Conservation (phyloP, 1,139 yeast genomes). For the Debaryomyces psychrophilus region DNA sequence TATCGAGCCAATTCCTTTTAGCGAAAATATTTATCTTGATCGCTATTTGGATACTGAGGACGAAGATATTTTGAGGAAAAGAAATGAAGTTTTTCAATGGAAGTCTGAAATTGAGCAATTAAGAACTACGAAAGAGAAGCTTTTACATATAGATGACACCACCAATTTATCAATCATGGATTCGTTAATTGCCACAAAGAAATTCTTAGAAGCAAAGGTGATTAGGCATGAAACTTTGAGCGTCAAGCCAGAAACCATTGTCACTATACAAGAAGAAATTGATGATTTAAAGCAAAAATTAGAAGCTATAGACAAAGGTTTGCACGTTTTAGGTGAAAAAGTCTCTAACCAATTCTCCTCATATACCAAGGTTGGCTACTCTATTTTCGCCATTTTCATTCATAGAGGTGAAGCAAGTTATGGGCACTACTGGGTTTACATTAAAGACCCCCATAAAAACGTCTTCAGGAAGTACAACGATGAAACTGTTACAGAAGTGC, state of each 20-base stretch:
- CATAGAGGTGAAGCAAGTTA: constrained; percentile 95
- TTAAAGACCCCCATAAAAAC: constrained; percentile 68
- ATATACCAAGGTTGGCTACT: constrained; percentile 69
- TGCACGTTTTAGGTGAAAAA: constrained; percentile 45
- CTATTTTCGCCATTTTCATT: constrained; percentile 87
- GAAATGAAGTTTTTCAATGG: constrained; percentile 68
- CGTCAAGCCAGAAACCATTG: constrained; percentile 40
- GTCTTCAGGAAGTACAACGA: constrained; percentile 90
- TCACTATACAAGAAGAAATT: constrained; percentile 37
- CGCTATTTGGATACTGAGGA: constrained; percentile 80
- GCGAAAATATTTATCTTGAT: constrained; percentile 79
- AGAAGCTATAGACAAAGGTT: constrained; percentile 38
- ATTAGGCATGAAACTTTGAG: constrained; percentile 26
- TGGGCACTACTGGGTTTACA: constrained; percentile 97
- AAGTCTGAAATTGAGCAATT: constrained; percentile 54
- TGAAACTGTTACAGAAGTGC: constrained; percentile 82
- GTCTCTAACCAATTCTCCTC: constrained; percentile 62
- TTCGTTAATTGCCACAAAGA: constrained; percentile 53
- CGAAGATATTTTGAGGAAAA: constrained; percentile 50
- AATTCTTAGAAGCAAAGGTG: constrained; percentile 50
- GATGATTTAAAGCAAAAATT: constrained; percentile 24
- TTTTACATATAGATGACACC: constrained; percentile 48
- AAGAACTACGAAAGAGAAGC: constrained; percentile 42
- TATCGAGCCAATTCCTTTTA: constrained; percentile 78
- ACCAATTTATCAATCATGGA: constrained; percentile 55